Conservation (phyloP, 768 basidiomycete species). For the Serendipita indica region DNA sequence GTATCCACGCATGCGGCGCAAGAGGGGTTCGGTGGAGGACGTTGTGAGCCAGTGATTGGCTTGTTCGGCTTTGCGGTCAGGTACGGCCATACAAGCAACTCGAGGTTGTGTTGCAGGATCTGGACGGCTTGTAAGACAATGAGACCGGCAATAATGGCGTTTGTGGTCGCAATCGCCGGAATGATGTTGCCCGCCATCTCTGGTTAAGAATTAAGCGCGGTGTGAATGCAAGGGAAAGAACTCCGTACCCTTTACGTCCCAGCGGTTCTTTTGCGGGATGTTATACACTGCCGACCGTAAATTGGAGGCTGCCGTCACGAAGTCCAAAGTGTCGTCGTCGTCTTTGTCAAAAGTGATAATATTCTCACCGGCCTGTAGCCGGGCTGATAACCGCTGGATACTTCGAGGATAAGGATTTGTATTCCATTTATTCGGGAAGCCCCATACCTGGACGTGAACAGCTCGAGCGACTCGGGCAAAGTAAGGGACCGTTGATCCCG, state of each 20-base stretch:
- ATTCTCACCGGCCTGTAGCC: conserved; percentile 48
- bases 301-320: conserved; percentile 90
- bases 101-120: conserved; percentile 51
- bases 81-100: conserved; percentile 24
- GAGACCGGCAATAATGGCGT: conserved; percentile 89
- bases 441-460: conserved; percentile 73
- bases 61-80: conserved; percentile 62
- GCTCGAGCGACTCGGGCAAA: conserved; percentile 61
- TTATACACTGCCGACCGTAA: conserved; percentile 81
- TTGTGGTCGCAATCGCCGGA: conserved; percentile 97
- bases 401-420: conserved; percentile 28
- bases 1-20: conserved; percentile 83
- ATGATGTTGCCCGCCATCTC: conserved; percentile 99
- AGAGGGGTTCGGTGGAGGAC: conserved; percentile 52
- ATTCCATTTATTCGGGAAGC: conserved; percentile 4
- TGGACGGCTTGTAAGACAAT: conserved; percentile 89
- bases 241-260: conserved; percentile 82
- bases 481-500: conserved; percentile 73
- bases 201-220: conserved; percentile 21
- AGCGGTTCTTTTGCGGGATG: conserved; percentile 77
- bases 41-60: conserved; percentile 55
- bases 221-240: background rate
- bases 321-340: conserved; percentile 91
- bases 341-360: conserved; percentile 92
- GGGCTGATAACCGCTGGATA: conserved; percentile 59